A percentile compares a stretch with the other conserved stretches of the same genome.
phyloP scores from a whole-genome alignment of 169 alveolate species.

The Eimeria necatrix region DNA sequence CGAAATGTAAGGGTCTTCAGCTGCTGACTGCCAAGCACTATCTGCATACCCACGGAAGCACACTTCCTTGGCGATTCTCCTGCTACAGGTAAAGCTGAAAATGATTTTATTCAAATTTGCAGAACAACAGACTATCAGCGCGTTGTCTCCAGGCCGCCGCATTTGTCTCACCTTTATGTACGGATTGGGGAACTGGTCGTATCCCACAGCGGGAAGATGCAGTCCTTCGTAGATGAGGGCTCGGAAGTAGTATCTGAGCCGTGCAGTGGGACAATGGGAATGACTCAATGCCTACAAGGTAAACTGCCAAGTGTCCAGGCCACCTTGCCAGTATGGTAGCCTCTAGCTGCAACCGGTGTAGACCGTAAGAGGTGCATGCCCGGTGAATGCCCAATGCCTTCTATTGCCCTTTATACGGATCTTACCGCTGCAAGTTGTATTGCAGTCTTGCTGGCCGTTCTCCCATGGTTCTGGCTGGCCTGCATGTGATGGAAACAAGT shows the following conservation, averaged over 20 bases:
- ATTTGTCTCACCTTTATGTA: conserved; percentile 75
- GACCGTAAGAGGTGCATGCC: too few relatives aligned
- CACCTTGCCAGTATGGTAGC: too few relatives aligned
- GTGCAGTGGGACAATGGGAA: neutral
- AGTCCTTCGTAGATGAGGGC: conserved; percentile 93
- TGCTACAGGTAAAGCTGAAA: neutral
- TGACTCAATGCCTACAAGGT: neutral
- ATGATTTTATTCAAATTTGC: neutral
- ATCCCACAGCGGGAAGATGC: conserved; percentile 91
- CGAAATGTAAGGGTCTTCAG: conserved; percentile 88
- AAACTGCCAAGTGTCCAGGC: too few relatives aligned
- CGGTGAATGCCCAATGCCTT: too few relatives aligned
- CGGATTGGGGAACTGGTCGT: conserved; percentile 86
- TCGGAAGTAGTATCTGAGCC: conserved; percentile 87
- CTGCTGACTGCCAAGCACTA: conserved; percentile 91
- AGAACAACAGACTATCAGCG: neutral
- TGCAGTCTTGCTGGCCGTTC: conserved; percentile 90
- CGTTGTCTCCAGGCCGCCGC: neutral
- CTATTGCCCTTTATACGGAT: too few relatives aligned
- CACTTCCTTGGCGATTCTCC: neutral
- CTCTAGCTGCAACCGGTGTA: too few relatives aligned
- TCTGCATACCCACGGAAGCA: conserved; percentile 79
- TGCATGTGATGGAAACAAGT: conserved; percentile 82
- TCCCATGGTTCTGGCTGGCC: conserved; percentile 77
- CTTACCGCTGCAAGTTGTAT: conserved; percentile 85